Conservation (phyloP, 1,284 basidiomycete species). For the Dichomitus squalens region DNA sequence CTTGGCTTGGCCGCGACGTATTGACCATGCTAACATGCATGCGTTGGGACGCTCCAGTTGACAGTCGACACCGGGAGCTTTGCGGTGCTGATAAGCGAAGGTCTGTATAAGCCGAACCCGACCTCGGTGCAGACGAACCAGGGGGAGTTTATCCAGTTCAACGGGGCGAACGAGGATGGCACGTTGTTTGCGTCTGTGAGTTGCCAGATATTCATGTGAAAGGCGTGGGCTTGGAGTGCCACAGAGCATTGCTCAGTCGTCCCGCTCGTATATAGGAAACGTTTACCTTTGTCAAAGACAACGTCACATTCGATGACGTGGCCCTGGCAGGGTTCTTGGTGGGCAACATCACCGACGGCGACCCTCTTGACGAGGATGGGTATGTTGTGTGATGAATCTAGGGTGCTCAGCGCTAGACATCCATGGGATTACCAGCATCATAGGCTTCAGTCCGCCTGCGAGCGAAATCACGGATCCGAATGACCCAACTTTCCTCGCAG, state of each 20-base stretch:
- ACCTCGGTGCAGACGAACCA: conserved; percentile 3
- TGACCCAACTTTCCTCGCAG: conserved; percentile 7
- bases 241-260: too few relatives aligned
- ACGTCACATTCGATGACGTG: neutral
- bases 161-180: conserved; percentile 4
- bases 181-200: neutral
- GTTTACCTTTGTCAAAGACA: conserved; percentile 1
- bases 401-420: neutral
- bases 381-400: neutral
- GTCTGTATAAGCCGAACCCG: neutral
- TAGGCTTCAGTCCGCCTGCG: conserved; percentile 13
- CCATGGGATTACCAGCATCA: neutral
- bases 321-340: neutral
- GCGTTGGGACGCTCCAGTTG: too few relatives aligned
- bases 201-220: neutral
- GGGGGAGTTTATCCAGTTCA: conserved; percentile 9
- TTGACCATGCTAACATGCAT: too few relatives aligned
- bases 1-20: too few relatives aligned
- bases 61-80: neutral
- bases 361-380: conserved; percentile 1
- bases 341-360: conserved; percentile 5
- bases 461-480: conserved; percentile 9
- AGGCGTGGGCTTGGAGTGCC: too few relatives aligned
- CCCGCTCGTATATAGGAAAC: neutral
- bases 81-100: conserved; percentile 1